Evolutionary conservation across 257 asterid species (phyloP).

Genomic region (Nyctanthes arbortristis): DNA sequence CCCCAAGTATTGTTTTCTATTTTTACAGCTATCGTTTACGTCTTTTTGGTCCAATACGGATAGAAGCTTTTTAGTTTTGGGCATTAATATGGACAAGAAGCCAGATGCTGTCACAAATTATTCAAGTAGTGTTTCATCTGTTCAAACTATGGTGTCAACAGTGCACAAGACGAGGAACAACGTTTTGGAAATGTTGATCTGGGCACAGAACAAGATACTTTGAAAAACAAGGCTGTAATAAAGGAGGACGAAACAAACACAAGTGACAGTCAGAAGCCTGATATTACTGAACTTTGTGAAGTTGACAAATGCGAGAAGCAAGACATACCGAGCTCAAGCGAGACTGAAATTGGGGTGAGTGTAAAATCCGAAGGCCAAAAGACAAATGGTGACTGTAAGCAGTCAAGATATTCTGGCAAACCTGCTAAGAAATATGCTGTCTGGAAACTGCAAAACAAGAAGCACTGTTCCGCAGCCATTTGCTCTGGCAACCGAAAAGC

Average conservation of each 20-base stretch:
- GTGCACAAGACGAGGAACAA: constrained; percentile 19
- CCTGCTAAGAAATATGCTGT: constrained; percentile 26
- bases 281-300: constrained; percentile 18
- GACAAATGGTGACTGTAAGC: constrained; percentile 25
- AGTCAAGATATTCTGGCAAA: constrained; percentile 27
- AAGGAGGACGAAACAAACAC: constrained; percentile 42
- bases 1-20: too few species aligned
- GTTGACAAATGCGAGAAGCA: constrained; percentile 26
- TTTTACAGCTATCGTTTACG: too few species aligned
- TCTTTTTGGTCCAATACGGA: constrained; percentile 36
- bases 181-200: constrained; percentile 23
- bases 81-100: constrained; percentile 42
- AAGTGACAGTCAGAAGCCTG: constrained; percentile 33
- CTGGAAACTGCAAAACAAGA: constrained; percentile 60
- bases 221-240: constrained; percentile 30
- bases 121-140: constrained; percentile 26
- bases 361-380: constrained; percentile 29
- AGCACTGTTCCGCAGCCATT: constrained; percentile 86
- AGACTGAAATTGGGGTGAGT: constrained; percentile 21
- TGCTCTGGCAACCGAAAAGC: constrained; percentile 86
- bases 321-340: constrained; percentile 17
- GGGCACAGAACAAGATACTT: constrained; percentile 24
- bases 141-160: constrained; percentile 6
- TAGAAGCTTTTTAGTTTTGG: constrained; percentile 46
- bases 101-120: constrained; percentile 26